Evolutionary conservation across 441 rosid species (phyloP).

Genomic region (Gossypium schwendimanii): DNA sequence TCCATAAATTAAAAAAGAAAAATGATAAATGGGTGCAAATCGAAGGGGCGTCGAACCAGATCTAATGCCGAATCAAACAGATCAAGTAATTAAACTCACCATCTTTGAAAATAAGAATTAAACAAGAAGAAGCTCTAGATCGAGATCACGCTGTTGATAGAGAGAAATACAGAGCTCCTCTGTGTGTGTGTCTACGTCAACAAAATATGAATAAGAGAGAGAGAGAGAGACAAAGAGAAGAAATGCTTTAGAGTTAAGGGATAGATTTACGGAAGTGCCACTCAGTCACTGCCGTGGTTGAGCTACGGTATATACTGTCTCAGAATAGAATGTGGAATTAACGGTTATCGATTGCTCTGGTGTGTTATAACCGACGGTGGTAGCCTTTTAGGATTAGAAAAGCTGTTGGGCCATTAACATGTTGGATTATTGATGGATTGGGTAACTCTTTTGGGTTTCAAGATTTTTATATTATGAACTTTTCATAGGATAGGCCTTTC

Average conservation of each 20-base stretch:
- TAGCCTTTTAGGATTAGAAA: neutral
- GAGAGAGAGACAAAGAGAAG: neutral
- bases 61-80: constrained; percentile 34
- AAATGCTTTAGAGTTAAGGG: constrained; percentile 19
- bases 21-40: constrained; percentile 24
- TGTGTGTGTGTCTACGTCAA: neutral
- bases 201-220: neutral
- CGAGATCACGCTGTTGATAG: constrained; percentile 13
- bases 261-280: constrained; percentile 26
- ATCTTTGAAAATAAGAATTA: constrained; percentile 30
- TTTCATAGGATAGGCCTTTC: neutral
- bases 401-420: neutral
- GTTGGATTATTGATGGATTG: neutral
- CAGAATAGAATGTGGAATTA: neutral
- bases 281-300: constrained; percentile 14
- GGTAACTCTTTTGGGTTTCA: neutral
- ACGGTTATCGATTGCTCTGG: neutral
- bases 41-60: constrained; percentile 43
- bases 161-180: constrained; percentile 8
- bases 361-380: neutral
- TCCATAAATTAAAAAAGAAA: constrained; percentile 10
- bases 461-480: neutral
- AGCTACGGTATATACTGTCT: neutral
- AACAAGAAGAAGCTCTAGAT: constrained; percentile 4
- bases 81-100: constrained; percentile 45